Evolutionary conservation across 257 asterid genomes (phyloP), one percentile per base, ranked within the genome.

Genomic region (Solanum microdontum): DNA sequence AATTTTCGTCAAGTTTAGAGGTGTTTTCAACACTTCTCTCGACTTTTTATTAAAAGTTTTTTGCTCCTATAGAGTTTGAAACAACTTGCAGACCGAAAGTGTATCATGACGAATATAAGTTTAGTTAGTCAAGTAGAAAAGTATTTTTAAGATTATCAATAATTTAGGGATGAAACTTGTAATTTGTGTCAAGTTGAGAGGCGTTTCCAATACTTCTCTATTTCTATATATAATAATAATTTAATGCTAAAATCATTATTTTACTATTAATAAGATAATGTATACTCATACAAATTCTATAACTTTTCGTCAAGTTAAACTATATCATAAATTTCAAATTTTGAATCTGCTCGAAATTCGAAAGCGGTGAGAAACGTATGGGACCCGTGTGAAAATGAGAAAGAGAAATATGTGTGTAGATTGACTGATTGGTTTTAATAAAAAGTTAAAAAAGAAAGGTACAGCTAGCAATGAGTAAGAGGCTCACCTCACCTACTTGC

Each of bases 391-490:
- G 23, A 26, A 64, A 64, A 11, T 64, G 32, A 64, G 72, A 64
- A 23, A 9, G 7, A 64, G 70, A n/a, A 8, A 21, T 8, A 58
- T 2, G 28, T 21, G 19, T 64, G 72, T 72, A 37, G 79, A 72
- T 32, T 17, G 79, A 64, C 32, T 64, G 70, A 10, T 69, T 69
- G n/a, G 17, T 68, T 62, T 62, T 9, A 2, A 60, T 60, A 60
- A 60, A 60, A 60, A 60, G 26, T 23, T 24, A 30, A 32, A 76
- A 77, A 13, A 43, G 3, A 24, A 39, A 43, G 3, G 66, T 79
- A 79, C 84, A 79, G 84, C 84, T 79, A 79, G 84, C 66, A 79
- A 79, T 79, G 64, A 79, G 58, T 43, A 79, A 79, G n/a, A 79
- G 37, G 8, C 62, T 40, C 62, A 40, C 79, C 79, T 43, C 84